Evolutionary conservation across 2,329 filamentous ascomycete genomes (phyloP), one percentile per base, ranked within the genome.

Genomic region (Fonsecaea erecta): DNA sequence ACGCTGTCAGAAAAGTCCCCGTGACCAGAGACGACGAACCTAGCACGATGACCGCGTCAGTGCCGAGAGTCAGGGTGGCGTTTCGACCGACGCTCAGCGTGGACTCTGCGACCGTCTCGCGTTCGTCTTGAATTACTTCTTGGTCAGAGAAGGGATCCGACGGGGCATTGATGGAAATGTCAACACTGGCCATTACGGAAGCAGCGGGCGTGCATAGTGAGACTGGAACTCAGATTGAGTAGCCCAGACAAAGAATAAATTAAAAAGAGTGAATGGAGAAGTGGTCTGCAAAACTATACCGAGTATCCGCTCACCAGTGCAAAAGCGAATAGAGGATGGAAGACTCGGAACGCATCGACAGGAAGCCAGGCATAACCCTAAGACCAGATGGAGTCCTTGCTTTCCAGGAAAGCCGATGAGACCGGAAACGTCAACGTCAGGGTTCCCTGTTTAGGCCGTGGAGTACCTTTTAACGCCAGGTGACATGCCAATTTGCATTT

Each of bases 21-120:
- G 34, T 37, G 14, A 7, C 3, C 9, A 30, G 43, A 48, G 34
- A n/a, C 21, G 14, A 58, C 62, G 51, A 24, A 87, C 86, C 85
- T 60, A 85, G 74, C 12, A 90, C 80, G 67, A 87, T 81, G 57
- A 90, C 78, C 32, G 85, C 82, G 71, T 90, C 86, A 0, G 83
- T 84, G 21, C 82, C 84, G 48, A 90, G 77, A 0, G 85, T 88
- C 56, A 90, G 77, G 28, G 83, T 86, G 11, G 85, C 85, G 74
- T 85, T 83, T 64, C 83, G 80, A 71, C 84, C 85, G 18, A 89
- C 83, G 55, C 77, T 74, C 62, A 88, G 77, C 46, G 83, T 84
- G 55, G 78, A 75, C 67, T 81, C 80, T 58, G 75, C 74, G 34
- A 77, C 73, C 60, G 79, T 75, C 26, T 76, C 74, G 53, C 74